Evolutionary conservation across 2,329 filamentous ascomycete genomes (phyloP).

Genomic region (Chaetomium strumarium): DNA sequence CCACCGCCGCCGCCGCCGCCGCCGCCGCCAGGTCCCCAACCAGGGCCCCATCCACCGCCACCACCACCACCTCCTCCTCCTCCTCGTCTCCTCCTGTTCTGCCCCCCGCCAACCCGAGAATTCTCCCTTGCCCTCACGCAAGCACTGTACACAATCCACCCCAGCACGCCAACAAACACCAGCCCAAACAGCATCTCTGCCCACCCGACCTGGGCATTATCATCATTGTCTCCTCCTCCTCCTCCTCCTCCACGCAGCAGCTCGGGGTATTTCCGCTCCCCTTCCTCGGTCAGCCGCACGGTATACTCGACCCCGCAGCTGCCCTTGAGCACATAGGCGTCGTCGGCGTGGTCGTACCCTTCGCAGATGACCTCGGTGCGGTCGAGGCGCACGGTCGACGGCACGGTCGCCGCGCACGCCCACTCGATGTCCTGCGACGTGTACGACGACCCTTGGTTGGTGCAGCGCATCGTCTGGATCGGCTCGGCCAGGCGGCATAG

Average conservation of each 20-base stretch:
- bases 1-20: slow-evolving; percentile 29
- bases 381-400: slow-evolving; percentile 63
- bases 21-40: slow-evolving; percentile 34
- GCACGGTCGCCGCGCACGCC: slow-evolving; percentile 66
- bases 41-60: slow-evolving; percentile 34
- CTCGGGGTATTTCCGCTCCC: slow-evolving; percentile 64
- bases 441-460: slow-evolving; percentile 78
- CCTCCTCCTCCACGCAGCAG: slow-evolving; percentile 32
- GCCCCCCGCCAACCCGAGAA: slow-evolving; percentile 31
- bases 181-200: slow-evolving; percentile 50
- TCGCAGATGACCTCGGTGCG: slow-evolving; percentile 89
- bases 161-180: slow-evolving; percentile 54
- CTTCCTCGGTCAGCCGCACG: slow-evolving; percentile 68
- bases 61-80: slow-evolving; percentile 41
- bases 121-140: slow-evolving; percentile 29
- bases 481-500: slow-evolving; percentile 58
- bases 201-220: slow-evolving; percentile 13
- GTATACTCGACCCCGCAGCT: slow-evolving; percentile 91
- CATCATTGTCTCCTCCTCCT: slow-evolving; percentile 24
- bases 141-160: slow-evolving; percentile 57
- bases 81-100: slow-evolving; percentile 38
- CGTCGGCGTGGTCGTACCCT: slow-evolving; percentile 70
- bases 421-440: slow-evolving; percentile 77
- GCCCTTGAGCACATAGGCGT: slow-evolving; percentile 82
- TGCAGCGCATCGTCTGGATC: slow-evolving; percentile 81